phyloP scores from a whole-genome alignment of 2,329 filamentous ascomycete genomes.

The Pezicula radicicola region DNA sequence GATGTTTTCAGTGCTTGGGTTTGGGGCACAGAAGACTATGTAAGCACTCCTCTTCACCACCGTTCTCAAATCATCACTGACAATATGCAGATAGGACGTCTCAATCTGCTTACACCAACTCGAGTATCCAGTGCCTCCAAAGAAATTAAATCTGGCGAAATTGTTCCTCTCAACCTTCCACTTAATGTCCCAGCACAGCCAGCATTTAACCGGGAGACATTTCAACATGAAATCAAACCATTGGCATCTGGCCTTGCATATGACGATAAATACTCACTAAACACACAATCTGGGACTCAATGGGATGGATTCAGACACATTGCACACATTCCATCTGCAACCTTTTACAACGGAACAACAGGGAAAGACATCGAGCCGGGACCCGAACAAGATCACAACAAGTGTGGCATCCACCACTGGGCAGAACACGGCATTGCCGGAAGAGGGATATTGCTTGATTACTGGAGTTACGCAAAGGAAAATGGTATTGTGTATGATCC shows the following conservation, averaged over 20 bases:
- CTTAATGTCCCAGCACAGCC: conserved; percentile 21
- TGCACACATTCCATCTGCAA: conserved; percentile 16
- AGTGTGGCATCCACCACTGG: conserved; percentile 29
- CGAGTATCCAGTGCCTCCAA: conserved; percentile 36
- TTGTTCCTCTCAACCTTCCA: conserved; percentile 28
- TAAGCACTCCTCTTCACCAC: conserved; percentile 3
- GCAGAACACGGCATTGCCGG: conserved; percentile 47
- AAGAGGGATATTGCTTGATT: conserved; percentile 51
- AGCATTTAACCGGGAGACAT: conserved; percentile 29
- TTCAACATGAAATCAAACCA: conserved; percentile 29
- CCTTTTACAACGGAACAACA: conserved; percentile 26
- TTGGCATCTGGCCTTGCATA: conserved; percentile 38
- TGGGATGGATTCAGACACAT: conserved; percentile 53
- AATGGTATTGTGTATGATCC: conserved; percentile 34
- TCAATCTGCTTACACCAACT: conserved; percentile 44
- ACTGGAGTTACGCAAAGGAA: conserved; percentile 39
- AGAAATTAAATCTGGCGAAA: conserved; percentile 39
- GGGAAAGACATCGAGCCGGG: conserved; percentile 21
- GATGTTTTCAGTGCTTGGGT: conserved; percentile 22
- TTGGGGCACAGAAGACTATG: conserved; percentile 28
- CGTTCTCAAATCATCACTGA: not conserved
- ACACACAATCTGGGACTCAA: conserved; percentile 55
- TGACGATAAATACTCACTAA: conserved; percentile 58
- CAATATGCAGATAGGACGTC: conserved; percentile 33
- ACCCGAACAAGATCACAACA: conserved; percentile 17